Conservation (phyloP, 148 eudicot genomes). For the Amaranthus hypochondriacus region DNA sequence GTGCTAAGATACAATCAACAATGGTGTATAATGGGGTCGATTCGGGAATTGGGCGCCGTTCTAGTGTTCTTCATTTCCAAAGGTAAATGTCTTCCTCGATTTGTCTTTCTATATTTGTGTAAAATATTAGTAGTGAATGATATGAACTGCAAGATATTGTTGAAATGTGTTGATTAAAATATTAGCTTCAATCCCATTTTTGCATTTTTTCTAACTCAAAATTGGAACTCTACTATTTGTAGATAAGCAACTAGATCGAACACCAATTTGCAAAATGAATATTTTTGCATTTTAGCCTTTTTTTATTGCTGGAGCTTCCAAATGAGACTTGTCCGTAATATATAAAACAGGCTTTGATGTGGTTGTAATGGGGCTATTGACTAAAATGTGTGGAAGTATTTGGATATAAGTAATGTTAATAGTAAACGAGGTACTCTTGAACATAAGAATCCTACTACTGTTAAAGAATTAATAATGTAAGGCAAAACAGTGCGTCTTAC, state of each 20-base stretch:
- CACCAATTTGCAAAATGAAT: not conserved
- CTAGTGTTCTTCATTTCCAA: conserved; percentile 30
- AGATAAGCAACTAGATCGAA: not conserved
- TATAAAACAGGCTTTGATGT: too few relatives aligned
- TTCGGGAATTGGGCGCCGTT: conserved; percentile 22
- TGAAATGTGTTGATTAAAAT: not conserved
- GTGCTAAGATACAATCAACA: conserved; percentile 33
- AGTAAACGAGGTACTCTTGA: too few relatives aligned
- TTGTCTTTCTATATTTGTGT: not conserved
- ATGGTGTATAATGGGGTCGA: conserved; percentile 20
- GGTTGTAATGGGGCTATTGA: too few relatives aligned
- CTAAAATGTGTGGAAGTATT: too few relatives aligned
- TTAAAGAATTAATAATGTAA: too few relatives aligned
- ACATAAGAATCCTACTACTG: too few relatives aligned
- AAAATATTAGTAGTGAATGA: not conserved
- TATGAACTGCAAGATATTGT: not conserved
- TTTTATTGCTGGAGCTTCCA: not conserved
- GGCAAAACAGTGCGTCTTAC: too few relatives aligned
- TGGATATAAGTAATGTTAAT: too few relatives aligned
- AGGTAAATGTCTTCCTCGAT: conserved; percentile 31
- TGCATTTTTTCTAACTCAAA: not conserved
- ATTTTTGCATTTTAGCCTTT: not conserved
- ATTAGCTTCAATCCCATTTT: too few relatives aligned
- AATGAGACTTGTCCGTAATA: not conserved
- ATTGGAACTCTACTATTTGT: not conserved